Base-by-base conservation (phyloP, 108 stramenopile species). In the Cyclotella baltica region DNA sequence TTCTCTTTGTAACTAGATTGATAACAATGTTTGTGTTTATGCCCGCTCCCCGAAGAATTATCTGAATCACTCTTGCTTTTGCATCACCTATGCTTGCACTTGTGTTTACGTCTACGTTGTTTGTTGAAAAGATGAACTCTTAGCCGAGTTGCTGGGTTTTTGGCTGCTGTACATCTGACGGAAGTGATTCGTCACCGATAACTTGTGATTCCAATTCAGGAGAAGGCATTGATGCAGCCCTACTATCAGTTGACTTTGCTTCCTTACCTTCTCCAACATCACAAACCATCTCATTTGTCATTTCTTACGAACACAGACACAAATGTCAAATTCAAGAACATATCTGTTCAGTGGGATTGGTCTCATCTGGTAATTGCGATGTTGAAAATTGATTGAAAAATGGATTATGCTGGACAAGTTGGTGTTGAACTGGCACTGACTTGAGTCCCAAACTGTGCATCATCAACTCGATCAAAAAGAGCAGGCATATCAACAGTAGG, bases 301-400 rank as follows among this genome's bases (percentile, higher is more conserved):
- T 43, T 43, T 43, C 40, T 43, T 43, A 13, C 40, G 40, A 43
- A 13, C 40, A 10, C 40, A 13, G 13, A 6, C 40, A 43, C 13
- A 13, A 53, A 53, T 5, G 19, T 53, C 22, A 19, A 22, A 22
- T 19, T 53, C 52, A 23, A 16, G 4, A 4, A 53, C 52, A 19
- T 53, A 4, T 4, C 52, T 53, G 5, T 4, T n/a, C 47, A 25
- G 16, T 59, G 38, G 62, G 23, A 1, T 29, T 19, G 3, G 62
- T 62, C 8, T 68, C 48, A 18, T 37, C 57, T 27, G 6, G 1
- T 35, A 15, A 1, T 4, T 53, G 18, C 62, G 13, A 67, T 58
- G 27, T 75, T 76, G 30, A 85, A 85, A 8, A 85, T 85, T 31
- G 78, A 55, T 61, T 62, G 80, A 58, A 85, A 81, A 25, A 85